Evolutionary conservation across 352 stramenopile species (phyloP).

Genomic region (Lagenidium giganteum): DNA sequence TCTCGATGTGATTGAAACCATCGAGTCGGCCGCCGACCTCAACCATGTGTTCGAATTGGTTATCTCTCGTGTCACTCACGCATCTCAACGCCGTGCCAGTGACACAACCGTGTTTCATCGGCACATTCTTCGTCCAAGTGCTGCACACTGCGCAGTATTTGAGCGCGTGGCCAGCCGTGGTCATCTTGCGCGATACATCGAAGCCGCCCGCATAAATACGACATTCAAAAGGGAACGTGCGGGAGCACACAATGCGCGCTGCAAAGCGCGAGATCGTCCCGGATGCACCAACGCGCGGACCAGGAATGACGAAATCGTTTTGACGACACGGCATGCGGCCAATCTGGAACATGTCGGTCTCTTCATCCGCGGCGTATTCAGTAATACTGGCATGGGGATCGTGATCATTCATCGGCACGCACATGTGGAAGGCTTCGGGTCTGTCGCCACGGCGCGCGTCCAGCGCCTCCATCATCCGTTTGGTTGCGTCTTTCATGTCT

Average conservation of each 20-base stretch:
- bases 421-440: slow-evolving; percentile 37
- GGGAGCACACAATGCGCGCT: slow-evolving; percentile 54
- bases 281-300: slow-evolving; percentile 60
- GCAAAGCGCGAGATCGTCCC: slow-evolving; percentile 75
- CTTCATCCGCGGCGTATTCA: slow-evolving; percentile 45
- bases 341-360: slow-evolving; percentile 77
- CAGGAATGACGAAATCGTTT: slow-evolving; percentile 78
- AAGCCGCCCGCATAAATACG: slow-evolving; percentile 68
- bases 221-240: slow-evolving; percentile 56
- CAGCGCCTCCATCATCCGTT: slow-evolving; percentile 49
- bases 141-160: slow-evolving; percentile 52
- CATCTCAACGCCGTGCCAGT: slow-evolving; percentile 1
- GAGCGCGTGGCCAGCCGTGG: slow-evolving; percentile 52
- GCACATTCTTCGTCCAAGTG: slow-evolving; percentile 46
- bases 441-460: slow-evolving; percentile 9
- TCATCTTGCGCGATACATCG: slow-evolving; percentile 44
- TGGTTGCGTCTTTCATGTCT: slow-evolving; percentile 44
- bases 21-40: slow-evolving; percentile 4
- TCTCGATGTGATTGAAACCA: slow-evolving; percentile 33
- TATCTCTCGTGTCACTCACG: slow-evolving; percentile 9
- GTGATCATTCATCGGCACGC: slow-evolving; percentile 64
- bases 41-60: slow-evolving; percentile 2
- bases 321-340: slow-evolving; percentile 66
- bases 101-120: slow-evolving; percentile 39
- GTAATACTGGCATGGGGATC: slow-evolving; percentile 51